Percentiles rank a stretch among this genome's conserved stretches.
Evolutionary conservation across 345 rosid species (phyloP).

Genomic region (Brassica cretica): DNA sequence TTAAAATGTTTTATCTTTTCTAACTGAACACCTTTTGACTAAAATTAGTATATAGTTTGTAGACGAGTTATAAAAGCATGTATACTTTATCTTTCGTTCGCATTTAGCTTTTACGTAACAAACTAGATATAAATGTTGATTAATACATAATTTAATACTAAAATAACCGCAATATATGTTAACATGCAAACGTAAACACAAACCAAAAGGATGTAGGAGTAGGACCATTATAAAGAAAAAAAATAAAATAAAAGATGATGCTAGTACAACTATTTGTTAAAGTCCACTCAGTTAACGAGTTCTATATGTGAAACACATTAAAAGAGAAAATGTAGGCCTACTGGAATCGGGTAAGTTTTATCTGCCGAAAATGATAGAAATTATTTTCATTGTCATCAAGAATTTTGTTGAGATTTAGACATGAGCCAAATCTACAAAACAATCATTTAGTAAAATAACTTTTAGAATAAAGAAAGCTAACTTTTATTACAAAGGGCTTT

Average conservation of each 20-base stretch:
- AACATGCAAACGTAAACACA: not conserved
- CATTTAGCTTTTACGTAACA: not conserved
- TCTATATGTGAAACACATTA: conserved; percentile 30
- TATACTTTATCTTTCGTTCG: not conserved
- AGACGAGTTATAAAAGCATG: not conserved
- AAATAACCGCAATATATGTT: not conserved
- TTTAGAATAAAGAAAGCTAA: conserved; percentile 8
- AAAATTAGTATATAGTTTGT: not conserved
- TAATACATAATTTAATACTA: not conserved
- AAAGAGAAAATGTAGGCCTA: conserved; percentile 19
- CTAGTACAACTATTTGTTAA: conserved; percentile 13
- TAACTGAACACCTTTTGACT: not conserved
- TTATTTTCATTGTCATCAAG: conserved; percentile 9
- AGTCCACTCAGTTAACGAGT: conserved; percentile 33
- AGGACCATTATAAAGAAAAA: conserved; percentile 9
- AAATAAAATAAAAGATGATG: conserved; percentile 8
- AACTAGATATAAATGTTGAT: not conserved
- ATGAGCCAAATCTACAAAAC: conserved; percentile 21
- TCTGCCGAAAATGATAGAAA: conserved; percentile 19
- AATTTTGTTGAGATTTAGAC: conserved; percentile 30
- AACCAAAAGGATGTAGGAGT: not conserved
- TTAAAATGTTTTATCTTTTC: not conserved
- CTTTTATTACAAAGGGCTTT: conserved; percentile 17
- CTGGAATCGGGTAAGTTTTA: not conserved
- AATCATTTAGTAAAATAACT: conserved; percentile 12